Conservation (phyloP, 768 basidiomycete species). For the Pholiota molesta region DNA sequence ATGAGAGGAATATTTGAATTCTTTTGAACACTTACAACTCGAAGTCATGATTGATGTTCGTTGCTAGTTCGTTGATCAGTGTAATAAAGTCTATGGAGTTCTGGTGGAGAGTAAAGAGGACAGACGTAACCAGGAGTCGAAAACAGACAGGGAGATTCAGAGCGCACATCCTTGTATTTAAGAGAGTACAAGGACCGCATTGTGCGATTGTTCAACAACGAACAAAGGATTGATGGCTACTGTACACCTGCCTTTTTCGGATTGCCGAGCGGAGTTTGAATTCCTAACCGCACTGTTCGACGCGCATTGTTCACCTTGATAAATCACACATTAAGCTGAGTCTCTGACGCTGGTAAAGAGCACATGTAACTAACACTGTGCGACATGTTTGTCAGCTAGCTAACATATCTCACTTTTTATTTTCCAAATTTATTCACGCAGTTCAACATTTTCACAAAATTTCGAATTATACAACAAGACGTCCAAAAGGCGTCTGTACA, state of each 20-base stretch:
- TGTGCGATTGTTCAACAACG: slow-evolving; percentile 18
- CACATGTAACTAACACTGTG: too few species aligned
- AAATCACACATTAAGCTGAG: too few species aligned
- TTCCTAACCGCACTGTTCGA: neutral
- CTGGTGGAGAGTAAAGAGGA: slow-evolving; percentile 4
- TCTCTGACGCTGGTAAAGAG: too few species aligned
- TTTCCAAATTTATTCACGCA: too few species aligned
- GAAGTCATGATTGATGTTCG: slow-evolving; percentile 29
- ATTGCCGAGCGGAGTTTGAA: slow-evolving; percentile 22
- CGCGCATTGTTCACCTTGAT: slow-evolving; percentile 1
- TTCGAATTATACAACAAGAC: too few species aligned
- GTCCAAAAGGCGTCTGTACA: too few species aligned
- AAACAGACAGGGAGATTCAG: slow-evolving; percentile 17
- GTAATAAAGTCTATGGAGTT: slow-evolving; percentile 15
- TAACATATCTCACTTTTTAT: too few species aligned
- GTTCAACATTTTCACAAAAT: too few species aligned
- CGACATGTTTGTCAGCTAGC: too few species aligned
- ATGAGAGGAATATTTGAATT: slow-evolving; percentile 2
- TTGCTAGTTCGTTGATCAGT: slow-evolving; percentile 20
- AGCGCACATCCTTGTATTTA: slow-evolving; percentile 23
- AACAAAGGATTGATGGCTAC: slow-evolving; percentile 31
- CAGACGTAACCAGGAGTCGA: slow-evolving; percentile 15
- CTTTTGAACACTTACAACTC: slow-evolving; percentile 28
- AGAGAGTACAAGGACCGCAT: slow-evolving; percentile 24
- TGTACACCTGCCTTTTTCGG: slow-evolving; percentile 28